phyloP scores from a whole-genome alignment of 2,329 filamentous ascomycete genomes.

The Alternaria tenuissima region DNA sequence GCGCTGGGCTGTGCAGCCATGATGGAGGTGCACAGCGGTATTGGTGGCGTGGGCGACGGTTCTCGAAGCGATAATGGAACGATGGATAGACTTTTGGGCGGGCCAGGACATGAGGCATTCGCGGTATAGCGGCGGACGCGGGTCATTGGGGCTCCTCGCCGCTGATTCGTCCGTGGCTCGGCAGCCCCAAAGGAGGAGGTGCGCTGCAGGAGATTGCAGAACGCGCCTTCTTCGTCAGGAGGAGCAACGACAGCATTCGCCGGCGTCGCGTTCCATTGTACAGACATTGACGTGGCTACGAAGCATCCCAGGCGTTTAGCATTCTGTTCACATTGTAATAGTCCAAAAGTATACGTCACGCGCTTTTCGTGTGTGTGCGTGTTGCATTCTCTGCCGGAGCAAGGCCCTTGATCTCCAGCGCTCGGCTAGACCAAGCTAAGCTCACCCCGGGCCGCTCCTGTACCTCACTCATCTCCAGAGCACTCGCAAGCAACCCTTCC shows the following conservation, averaged over 20 bases:
- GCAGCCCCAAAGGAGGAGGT: slow-evolving; percentile 28
- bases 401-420: slow-evolving; percentile 30
- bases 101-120: slow-evolving; percentile 23
- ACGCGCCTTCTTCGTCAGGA: slow-evolving; percentile 38
- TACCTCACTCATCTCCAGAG: slow-evolving; percentile 42
- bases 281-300: neutral
- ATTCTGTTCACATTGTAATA: no score
- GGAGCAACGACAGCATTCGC: neutral
- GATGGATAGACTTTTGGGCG: slow-evolving; percentile 21
- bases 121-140: slow-evolving; percentile 25
- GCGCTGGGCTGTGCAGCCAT: neutral
- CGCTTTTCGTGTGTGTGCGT: neutral
- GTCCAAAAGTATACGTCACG: no score
- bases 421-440: slow-evolving; percentile 43
- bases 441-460: slow-evolving; percentile 37
- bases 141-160: slow-evolving; percentile 6
- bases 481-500: slow-evolving; percentile 31
- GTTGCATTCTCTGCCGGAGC: slow-evolving; percentile 1
- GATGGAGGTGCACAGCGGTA: slow-evolving; percentile 10
- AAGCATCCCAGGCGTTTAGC: no score
- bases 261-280: neutral
- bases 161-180: slow-evolving; percentile 1
- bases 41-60: slow-evolving; percentile 33
- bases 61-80: slow-evolving; percentile 28
- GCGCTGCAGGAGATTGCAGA: slow-evolving; percentile 40